A percentile compares a stretch with the other conserved stretches of the same genome.
Conservation (phyloP, 305 asterid species). For the Solanum aculeatissimum region DNA sequence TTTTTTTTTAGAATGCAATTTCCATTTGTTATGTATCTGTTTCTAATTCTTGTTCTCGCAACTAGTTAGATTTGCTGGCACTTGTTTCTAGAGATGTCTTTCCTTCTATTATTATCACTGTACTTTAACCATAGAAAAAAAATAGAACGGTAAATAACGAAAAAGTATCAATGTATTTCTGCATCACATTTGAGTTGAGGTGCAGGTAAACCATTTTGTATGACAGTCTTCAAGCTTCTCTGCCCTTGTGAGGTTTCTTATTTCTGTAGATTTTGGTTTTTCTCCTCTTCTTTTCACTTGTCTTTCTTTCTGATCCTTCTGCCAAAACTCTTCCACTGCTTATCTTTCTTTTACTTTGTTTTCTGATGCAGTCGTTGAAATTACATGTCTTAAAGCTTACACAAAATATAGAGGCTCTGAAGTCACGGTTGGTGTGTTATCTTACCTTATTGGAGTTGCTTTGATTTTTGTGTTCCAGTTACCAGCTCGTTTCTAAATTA, state of each 20-base stretch:
- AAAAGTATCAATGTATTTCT: not conserved
- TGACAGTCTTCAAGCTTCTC: not conserved
- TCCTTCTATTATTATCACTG: not conserved
- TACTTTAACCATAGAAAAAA: not conserved
- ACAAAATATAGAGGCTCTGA: slow-evolving; percentile 51
- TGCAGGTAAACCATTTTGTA: not conserved
- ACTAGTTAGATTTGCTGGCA: not conserved
- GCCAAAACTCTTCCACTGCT: not conserved
- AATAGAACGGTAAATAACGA: not conserved
- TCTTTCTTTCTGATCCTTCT: not conserved
- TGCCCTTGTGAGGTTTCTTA: not conserved
- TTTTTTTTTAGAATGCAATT: not conserved
- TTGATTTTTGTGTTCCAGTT: not conserved
- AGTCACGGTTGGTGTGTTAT: slow-evolving; percentile 58
- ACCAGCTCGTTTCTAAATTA: not conserved
- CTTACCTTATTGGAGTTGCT: not conserved
- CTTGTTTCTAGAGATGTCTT: not conserved
- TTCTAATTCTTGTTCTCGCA: not conserved
- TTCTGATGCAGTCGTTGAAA: slow-evolving; percentile 76
- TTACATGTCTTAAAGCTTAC: slow-evolving; percentile 79
- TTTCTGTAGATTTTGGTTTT: not conserved
- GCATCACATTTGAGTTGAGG: not conserved
- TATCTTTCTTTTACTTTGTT: slow-evolving; percentile 10
- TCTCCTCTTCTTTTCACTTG: not conserved
- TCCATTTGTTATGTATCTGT: not conserved